Evolutionary conservation across 2,329 filamentous ascomycete genomes (phyloP), one percentile per base, ranked within the genome.

Genomic region (Helotiales sp.): DNA sequence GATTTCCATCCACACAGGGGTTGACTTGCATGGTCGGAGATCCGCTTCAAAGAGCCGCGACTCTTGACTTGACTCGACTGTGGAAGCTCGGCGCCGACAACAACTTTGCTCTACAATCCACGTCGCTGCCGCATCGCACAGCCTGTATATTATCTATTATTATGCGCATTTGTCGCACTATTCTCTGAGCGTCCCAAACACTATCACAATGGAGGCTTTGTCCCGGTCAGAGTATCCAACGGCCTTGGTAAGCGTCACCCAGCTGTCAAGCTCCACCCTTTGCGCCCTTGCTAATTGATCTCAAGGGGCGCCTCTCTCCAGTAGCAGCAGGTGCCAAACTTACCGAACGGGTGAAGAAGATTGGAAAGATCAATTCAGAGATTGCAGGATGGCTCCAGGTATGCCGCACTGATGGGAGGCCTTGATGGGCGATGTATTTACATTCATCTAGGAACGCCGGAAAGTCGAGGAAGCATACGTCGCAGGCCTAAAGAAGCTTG

Each of bases 371-470:
- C 81, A 97, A 99, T 80, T 81, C 84, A 74, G 93, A 97, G 78
- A 93, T 99, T 76, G 95, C 95, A 79, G 95, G 98, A 82, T 99
- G 95, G 93, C 86, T 99, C 70, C 91, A 95, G 90, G 94, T 97
- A 88, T 20, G 61, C 20, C 22, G 55, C 15, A 50, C 47, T 40
- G 30, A 26, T 22, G 30, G 49, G 49, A 30, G 20, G 32, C 32
- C 45, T 22, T 24, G 24, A 1, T 10, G 50, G 63, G 68, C 69
- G 69, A 69, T 57, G 61, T 64, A 58, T 68, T 73, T 66, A 77
- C 70, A 74, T 43, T 32, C 20, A 24, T 37, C 63, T 79, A 98
- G 95, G 96, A 99, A 83, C 93, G 96, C 74, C 91, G 94, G 78
- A 91, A 89, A 75, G 86, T 98, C 70, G 96, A 99, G 81, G 95